Conservation (phyloP, 306 rosid species). For the Argentina anserina region DNA sequence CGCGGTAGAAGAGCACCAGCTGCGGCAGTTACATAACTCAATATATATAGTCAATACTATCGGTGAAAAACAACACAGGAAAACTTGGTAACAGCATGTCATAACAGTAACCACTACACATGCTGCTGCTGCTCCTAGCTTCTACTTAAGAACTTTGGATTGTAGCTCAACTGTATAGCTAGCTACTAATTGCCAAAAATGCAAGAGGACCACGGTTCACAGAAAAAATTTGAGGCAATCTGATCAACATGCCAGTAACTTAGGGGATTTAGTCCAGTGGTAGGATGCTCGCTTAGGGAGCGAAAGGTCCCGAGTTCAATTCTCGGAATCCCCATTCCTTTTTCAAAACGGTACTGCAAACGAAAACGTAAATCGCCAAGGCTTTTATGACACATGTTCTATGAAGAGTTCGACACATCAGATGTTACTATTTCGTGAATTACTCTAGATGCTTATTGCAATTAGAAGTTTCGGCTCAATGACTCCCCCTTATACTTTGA, state of each 20-base stretch:
- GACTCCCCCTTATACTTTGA: too few relatives aligned
- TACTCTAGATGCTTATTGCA: too few relatives aligned
- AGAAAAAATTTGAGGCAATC: neutral
- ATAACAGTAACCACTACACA: neutral
- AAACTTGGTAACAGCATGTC: neutral
- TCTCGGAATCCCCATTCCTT: slow-evolving; percentile 29
- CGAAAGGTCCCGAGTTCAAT: slow-evolving; percentile 36
- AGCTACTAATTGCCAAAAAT: neutral
- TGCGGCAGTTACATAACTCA: slow-evolving; percentile 2
- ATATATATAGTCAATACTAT: neutral
- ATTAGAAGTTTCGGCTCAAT: too few relatives aligned
- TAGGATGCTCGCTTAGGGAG: slow-evolving; percentile 41
- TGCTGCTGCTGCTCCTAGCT: neutral
- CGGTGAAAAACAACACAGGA: neutral
- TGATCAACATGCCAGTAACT: neutral
- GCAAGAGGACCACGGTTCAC: neutral
- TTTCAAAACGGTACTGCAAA: neutral
- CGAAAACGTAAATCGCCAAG: neutral
- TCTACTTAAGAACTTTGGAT: slow-evolving; percentile 1
- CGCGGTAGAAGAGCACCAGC: slow-evolving; percentile 11
- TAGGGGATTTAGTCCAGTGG: slow-evolving; percentile 34
- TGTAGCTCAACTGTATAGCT: neutral
- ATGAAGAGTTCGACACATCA: too few relatives aligned
- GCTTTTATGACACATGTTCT: neutral
- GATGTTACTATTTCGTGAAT: too few relatives aligned